These are phyloP conservation scores for Calocybe indica DNA, from an alignment of 768 basidiomycete species.

Conservation along the genomic window DNA sequence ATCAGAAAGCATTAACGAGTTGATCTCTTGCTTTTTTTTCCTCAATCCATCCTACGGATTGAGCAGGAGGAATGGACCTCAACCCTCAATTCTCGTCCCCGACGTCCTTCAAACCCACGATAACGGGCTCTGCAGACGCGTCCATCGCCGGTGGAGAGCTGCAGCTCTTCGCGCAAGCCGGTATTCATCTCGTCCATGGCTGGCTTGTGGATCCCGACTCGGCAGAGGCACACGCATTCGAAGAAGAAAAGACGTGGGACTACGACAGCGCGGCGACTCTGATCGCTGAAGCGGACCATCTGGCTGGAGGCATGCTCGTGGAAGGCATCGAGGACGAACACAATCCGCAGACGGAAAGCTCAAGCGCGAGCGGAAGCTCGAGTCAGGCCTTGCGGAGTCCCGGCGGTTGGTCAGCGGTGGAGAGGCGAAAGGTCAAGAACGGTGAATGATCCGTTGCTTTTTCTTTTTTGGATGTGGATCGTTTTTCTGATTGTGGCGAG, in stretches of 20 bases:
- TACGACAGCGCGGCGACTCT: slow-evolving; percentile 72
- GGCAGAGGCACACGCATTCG: slow-evolving; percentile 49
- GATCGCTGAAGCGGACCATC: slow-evolving; percentile 76
- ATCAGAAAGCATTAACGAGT: not conserved
- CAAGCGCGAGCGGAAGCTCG: slow-evolving; percentile 4
- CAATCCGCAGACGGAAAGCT: slow-evolving; percentile 6
- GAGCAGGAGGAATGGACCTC: slow-evolving; percentile 81
- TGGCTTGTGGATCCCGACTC: slow-evolving; percentile 79
- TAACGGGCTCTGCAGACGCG: slow-evolving; percentile 31
- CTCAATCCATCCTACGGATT: not conserved
- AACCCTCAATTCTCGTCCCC: slow-evolving; percentile 77
- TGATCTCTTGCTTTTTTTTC: no score
- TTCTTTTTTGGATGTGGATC: not conserved
- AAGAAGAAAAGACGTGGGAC: slow-evolving; percentile 39
- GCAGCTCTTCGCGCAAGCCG: slow-evolving; percentile 77
- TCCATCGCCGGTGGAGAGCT: slow-evolving; percentile 65
- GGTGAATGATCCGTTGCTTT: slow-evolving; percentile 37
- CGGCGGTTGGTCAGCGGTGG: slow-evolving; percentile 39
- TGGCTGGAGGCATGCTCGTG: slow-evolving; percentile 59
- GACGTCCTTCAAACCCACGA: slow-evolving; percentile 45
- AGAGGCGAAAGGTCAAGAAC: slow-evolving; percentile 59
- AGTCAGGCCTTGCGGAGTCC: slow-evolving; percentile 2
- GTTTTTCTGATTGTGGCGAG: not conserved
- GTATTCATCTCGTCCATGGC: slow-evolving; percentile 80
- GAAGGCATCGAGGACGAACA: slow-evolving; percentile 22